Conservation (phyloP, 768 basidiomycete species). For the Leccinum broughii region DNA sequence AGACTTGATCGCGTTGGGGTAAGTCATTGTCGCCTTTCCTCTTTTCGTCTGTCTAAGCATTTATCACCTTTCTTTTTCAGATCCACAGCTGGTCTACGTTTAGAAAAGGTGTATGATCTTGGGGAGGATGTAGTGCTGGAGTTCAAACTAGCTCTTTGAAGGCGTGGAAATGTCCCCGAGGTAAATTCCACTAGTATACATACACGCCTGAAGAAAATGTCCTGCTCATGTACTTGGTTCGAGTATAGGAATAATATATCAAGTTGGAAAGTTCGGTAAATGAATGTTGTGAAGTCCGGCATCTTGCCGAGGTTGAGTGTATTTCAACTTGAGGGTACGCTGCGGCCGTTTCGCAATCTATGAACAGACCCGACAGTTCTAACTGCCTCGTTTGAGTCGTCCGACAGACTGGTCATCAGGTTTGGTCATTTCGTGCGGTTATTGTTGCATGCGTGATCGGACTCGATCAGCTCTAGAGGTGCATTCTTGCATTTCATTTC, state of each 20-base stretch:
- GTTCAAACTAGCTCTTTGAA: constrained; percentile 10
- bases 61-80: constrained; percentile 7
- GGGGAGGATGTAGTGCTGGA: not conserved
- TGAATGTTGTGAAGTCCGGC: too few species aligned
- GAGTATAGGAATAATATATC: too few species aligned
- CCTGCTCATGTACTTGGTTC: too few species aligned
- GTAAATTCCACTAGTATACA: too few species aligned
- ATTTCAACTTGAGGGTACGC: not conserved
- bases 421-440: not conserved
- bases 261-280: too few species aligned
- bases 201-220: too few species aligned
- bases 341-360: not conserved
- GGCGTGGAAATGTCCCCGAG: not conserved
- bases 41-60: not conserved
- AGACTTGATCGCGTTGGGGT: constrained; percentile 40
- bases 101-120: constrained; percentile 22
- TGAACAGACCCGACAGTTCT: not conserved
- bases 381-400: not conserved
- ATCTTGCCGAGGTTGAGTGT: not conserved
- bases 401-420: not conserved
- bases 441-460: too few species aligned
- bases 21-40: not conserved
- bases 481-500: too few species aligned
- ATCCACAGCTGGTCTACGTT: constrained; percentile 16
- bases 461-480: too few species aligned